These are phyloP conservation scores for Cyberlindnera nakhonratchasimensis DNA, from an alignment of 805 yeast genomes.

Conservation along the genomic window DNA sequence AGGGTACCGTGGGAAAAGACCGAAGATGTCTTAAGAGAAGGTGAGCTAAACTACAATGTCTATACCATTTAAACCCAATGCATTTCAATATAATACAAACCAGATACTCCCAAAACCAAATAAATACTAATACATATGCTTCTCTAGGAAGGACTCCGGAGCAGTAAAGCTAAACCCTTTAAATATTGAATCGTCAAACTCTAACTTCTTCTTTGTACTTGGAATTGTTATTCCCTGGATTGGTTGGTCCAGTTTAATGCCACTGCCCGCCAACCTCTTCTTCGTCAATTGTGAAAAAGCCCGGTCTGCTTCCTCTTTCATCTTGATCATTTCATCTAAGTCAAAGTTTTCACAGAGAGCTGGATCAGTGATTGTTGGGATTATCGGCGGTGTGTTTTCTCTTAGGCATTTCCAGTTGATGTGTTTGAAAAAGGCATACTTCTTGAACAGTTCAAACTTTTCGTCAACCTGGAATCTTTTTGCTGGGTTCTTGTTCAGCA, in stretches of 20 bases:
- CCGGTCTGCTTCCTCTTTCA: background rate
- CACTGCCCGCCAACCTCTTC: background rate
- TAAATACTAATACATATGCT: slow-evolving; percentile 4
- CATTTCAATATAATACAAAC: no score
- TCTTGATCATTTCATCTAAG: slow-evolving; percentile 52
- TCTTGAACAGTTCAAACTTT: slow-evolving; percentile 37
- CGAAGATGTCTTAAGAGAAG: slow-evolving; percentile 43
- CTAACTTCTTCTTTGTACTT: background rate
- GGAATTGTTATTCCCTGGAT: background rate
- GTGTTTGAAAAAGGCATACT: slow-evolving; percentile 73
- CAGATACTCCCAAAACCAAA: background rate
- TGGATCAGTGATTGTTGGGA: slow-evolving; percentile 72
- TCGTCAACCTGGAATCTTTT: slow-evolving; percentile 63
- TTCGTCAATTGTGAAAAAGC: background rate
- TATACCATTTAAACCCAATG: slow-evolving; percentile 37
- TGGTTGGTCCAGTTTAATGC: no score
- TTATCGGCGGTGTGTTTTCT: slow-evolving; percentile 61
- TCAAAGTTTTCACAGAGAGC: slow-evolving; percentile 80
- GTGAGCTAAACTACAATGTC: slow-evolving; percentile 40
- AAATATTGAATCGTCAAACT: slow-evolving; percentile 29
- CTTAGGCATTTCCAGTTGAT: slow-evolving; percentile 61
- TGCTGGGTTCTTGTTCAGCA: slow-evolving; percentile 64
- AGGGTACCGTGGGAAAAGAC: slow-evolving; percentile 76
- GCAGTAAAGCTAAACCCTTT: slow-evolving; percentile 46
- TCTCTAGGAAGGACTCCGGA: slow-evolving; percentile 35